These are phyloP conservation scores for Coccinonectria pachysandricola DNA, from an alignment of 2,329 filamentous ascomycete genomes.

Conservation along the genomic window DNA sequence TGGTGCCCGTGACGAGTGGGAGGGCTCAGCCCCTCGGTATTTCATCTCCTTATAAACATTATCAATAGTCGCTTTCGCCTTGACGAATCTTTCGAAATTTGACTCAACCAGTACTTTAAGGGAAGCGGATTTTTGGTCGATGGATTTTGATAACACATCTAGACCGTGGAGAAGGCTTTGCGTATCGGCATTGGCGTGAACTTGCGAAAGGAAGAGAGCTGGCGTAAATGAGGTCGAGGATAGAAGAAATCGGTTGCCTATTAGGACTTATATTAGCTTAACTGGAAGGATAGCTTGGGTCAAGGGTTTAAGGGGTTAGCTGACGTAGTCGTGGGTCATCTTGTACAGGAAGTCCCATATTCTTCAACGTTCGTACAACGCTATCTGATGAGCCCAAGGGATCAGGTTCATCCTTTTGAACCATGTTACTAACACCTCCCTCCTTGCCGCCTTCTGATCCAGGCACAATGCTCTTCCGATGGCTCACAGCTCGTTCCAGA, in stretches of 20 bases:
- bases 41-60: slow-evolving; percentile 99
- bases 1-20: slow-evolving; percentile 28
- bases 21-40: slow-evolving; percentile 50
- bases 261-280: slow-evolving; percentile 8
- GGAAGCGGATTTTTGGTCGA: slow-evolving; percentile 95
- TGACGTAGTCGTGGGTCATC: slow-evolving; percentile 68
- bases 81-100: slow-evolving; percentile 97
- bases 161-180: slow-evolving; percentile 71
- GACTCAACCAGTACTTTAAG: slow-evolving; percentile 93
- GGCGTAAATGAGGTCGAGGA: slow-evolving; percentile 95
- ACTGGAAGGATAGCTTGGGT: background rate
- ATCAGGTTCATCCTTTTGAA: slow-evolving; percentile 87
- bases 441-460: slow-evolving; percentile 55
- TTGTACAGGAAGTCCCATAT: slow-evolving; percentile 69
- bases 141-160: slow-evolving; percentile 77
- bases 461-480: slow-evolving; percentile 53
- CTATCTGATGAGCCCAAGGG: slow-evolving; percentile 81
- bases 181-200: slow-evolving; percentile 79
- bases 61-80: slow-evolving; percentile 94
- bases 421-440: slow-evolving; percentile 64
- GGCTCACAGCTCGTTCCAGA: slow-evolving; percentile 64
- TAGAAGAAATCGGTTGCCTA: slow-evolving; percentile 84
- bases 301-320: slow-evolving; percentile 4
- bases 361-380: slow-evolving; percentile 69
- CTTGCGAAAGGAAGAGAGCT: slow-evolving; percentile 80